Evolutionary conservation across 2,329 filamentous ascomycete genomes (phyloP), one percentile per base, ranked within the genome.

Genomic region (Penicillium sp.): DNA sequence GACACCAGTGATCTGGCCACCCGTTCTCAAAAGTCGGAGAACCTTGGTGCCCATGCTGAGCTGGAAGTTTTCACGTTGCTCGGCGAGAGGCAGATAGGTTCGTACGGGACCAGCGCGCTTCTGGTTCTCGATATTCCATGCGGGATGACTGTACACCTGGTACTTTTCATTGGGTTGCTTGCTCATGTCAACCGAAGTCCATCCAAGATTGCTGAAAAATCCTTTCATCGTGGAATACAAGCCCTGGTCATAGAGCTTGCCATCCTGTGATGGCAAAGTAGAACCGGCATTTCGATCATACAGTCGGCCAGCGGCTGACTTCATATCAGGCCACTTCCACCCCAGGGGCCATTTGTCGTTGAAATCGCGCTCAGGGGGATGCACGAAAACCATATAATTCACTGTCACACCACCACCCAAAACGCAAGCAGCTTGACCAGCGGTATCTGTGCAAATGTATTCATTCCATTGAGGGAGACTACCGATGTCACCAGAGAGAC

Each of bases 231-330:
- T 78, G 46, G 86, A 77, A 68, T 85, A 90, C 4, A 86, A 85
- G 56, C 87, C 79, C 55, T 86, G 83, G 13, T 85, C 79, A 71
- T 91, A 90, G 27, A 83, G 77, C 66, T 85, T 78, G 43, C 84
- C 85, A 65, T 92, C 87, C 63, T 77, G 75, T 0, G 87, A 90
- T 1, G 89, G 87, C 43, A 77, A 75, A 43, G 83, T 83, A 0
- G 86, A 90, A 32, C 87, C 88, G 0, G 86, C 87, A 56, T 90
- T 90, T n/a, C 86, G 81, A 34, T 77, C 75, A 68, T 90, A 91
- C 5, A 87, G 83, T 36, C 84, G 81, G 22, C 81, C 73, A 4
- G 85, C 83, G 1, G 87, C 83, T 18, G 75, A 67, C 55, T 75
- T 74, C 68, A 91, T 81, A 62, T 91, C 87, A 5, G 74, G 67